Percentiles rank a stretch among this genome's conserved stretches.
phyloP scores from a whole-genome alignment of 805 yeast species.

The Kregervanrija pseudodelftensis region DNA sequence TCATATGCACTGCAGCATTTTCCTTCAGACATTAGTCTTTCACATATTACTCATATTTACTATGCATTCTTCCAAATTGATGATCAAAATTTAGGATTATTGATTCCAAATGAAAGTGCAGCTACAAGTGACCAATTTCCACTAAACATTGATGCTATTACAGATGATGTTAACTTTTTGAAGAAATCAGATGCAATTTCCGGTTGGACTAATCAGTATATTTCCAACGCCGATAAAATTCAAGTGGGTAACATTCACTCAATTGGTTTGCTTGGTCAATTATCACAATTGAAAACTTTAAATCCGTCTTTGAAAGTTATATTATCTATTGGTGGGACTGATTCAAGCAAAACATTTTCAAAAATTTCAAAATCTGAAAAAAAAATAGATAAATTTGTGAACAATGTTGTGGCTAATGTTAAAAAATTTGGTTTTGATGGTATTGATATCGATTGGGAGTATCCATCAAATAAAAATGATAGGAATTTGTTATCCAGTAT shows the following conservation, averaged over 20 bases:
- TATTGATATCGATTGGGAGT: slow-evolving; percentile 93
- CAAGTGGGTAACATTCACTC: not conserved
- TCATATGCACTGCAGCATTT: slow-evolving; percentile 56
- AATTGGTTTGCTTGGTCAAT: slow-evolving; percentile 25
- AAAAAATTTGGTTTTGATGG: slow-evolving; percentile 72
- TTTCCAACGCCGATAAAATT: not conserved
- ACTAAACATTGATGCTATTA: slow-evolving; percentile 3
- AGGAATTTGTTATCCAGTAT: slow-evolving; percentile 38
- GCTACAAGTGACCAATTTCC: slow-evolving; percentile 37
- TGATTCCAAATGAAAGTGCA: slow-evolving; percentile 51
- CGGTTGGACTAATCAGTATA: too few species aligned
- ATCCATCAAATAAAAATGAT: slow-evolving; percentile 44
- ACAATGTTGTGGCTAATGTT: slow-evolving; percentile 41
- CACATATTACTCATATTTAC: slow-evolving; percentile 55
- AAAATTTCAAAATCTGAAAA: slow-evolving; percentile 19
- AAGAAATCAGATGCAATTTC: too few species aligned
- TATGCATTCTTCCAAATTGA: slow-evolving; percentile 72
- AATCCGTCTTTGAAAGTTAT: slow-evolving; percentile 41
- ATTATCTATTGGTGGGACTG: slow-evolving; percentile 80
- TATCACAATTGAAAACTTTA: slow-evolving; percentile 19
- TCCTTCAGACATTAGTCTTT: slow-evolving; percentile 56
- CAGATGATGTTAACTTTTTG: too few species aligned
- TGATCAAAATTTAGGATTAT: slow-evolving; percentile 42
- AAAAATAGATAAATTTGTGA: slow-evolving; percentile 39
- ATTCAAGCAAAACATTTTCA: slow-evolving; percentile 39